Conservation (phyloP, 1,284 basidiomycete genomes). For the Pterulicium gracile region DNA sequence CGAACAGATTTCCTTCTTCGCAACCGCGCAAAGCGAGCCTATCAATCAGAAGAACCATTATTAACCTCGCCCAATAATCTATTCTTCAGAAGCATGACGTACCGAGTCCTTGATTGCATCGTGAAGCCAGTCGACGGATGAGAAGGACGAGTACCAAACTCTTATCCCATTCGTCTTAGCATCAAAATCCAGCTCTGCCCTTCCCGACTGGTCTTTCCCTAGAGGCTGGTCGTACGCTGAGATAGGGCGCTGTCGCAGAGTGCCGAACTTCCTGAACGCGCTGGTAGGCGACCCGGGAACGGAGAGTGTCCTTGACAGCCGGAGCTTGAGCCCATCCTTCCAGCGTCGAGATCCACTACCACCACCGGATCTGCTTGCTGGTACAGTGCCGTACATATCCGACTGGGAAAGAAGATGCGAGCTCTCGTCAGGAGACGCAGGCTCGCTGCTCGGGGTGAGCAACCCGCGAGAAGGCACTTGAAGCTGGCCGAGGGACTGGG, state of each 20-base stretch:
- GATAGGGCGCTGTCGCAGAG: conserved; percentile 53
- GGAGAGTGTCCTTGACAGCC: not conserved
- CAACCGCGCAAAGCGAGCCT: conserved; percentile 55
- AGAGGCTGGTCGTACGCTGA: conserved; percentile 54
- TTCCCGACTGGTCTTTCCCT: not conserved
- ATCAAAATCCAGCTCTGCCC: conserved; percentile 38
- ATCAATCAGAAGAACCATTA: no score
- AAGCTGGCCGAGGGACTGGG: no score
- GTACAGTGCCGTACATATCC: not conserved
- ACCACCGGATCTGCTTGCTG: no score
- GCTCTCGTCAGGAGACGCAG: not conserved
- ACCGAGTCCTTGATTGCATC: conserved; percentile 87
- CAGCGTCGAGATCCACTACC: no score
- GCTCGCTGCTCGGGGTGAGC: not conserved
- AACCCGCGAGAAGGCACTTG: no score
- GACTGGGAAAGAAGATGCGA: not conserved
- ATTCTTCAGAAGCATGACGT: not conserved
- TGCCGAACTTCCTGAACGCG: conserved; percentile 9
- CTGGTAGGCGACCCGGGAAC: not conserved
- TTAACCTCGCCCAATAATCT: no score
- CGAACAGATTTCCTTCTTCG: conserved; percentile 59
- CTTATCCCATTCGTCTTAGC: conserved; percentile 76
- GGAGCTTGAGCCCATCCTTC: not conserved
- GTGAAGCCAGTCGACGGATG: conserved; percentile 82
- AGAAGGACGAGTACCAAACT: conserved; percentile 25